phyloP scores from a whole-genome alignment of 1,284 basidiomycete genomes.

The Ustilago tritici region DNA sequence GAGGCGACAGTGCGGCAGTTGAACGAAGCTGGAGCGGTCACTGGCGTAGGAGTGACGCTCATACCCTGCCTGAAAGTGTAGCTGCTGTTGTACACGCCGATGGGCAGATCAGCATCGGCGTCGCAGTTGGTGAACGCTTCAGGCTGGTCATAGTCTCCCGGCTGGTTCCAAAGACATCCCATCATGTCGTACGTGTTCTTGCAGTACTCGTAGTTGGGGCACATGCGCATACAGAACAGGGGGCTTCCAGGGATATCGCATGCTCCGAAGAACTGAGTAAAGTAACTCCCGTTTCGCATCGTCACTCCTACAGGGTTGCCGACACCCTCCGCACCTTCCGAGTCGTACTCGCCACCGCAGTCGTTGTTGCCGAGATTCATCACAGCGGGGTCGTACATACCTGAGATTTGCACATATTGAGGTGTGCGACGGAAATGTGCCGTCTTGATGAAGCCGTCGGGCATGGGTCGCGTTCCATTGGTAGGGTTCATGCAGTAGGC shows the following conservation, averaged over 20 bases:
- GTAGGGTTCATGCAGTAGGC: conserved; percentile 62
- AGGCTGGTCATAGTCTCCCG: conserved; percentile 55
- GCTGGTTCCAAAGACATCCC: conserved; percentile 55
- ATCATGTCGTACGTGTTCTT: conserved; percentile 62
- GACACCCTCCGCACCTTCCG: conserved; percentile 50
- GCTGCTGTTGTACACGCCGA: conserved; percentile 57
- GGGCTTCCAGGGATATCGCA: conserved; percentile 62
- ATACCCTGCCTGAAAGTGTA: conserved; percentile 63
- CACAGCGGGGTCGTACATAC: conserved; percentile 57
- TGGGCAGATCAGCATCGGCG: conserved; percentile 55
- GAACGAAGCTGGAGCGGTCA: conserved; percentile 57
- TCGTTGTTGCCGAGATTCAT: conserved; percentile 63
- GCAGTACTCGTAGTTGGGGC: conserved; percentile 58
- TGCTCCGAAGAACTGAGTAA: conserved; percentile 59
- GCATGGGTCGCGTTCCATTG: conserved; percentile 62
- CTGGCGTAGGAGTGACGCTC: conserved; percentile 49
- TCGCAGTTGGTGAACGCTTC: conserved; percentile 61
- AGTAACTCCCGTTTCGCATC: conserved; percentile 55
- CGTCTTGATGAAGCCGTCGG: conserved; percentile 63
- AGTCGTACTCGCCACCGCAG: conserved; percentile 58
- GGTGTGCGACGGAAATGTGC: conserved; percentile 59
- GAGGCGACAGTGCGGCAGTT: conserved; percentile 51
- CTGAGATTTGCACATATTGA: conserved; percentile 57
- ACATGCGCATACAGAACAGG: conserved; percentile 60
- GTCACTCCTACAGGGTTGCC: conserved; percentile 64